Percentiles rank a stretch among this genome's conserved stretches.
phyloP scores from a whole-genome alignment of 495 filamentous ascomycete species.

The Cercophora sp. region DNA sequence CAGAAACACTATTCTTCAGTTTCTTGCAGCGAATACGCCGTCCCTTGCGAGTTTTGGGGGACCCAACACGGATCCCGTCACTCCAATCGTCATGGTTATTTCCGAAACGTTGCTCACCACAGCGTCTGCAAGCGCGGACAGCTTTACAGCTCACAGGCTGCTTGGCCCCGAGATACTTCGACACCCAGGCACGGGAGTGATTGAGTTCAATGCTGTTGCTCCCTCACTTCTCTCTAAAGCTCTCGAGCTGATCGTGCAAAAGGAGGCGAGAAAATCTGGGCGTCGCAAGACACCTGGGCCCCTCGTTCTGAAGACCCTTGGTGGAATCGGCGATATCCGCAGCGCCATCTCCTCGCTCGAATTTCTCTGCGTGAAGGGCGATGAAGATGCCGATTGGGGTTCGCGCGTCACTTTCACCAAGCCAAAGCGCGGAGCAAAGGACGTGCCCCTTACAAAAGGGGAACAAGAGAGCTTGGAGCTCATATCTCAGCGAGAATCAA shows the following conservation, averaged over 20 bases:
- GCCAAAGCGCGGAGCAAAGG: slow-evolving; percentile 53
- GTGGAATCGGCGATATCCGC: slow-evolving; percentile 84
- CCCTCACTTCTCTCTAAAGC: slow-evolving; percentile 83
- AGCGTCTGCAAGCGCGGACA: slow-evolving; percentile 72
- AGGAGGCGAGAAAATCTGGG: slow-evolving; percentile 70
- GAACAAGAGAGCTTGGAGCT: slow-evolving; percentile 69
- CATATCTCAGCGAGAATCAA: slow-evolving; percentile 80
- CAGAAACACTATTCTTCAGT: slow-evolving; percentile 67
- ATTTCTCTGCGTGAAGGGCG: slow-evolving; percentile 77
- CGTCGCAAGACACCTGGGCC: slow-evolving; percentile 65
- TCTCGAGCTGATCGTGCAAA: slow-evolving; percentile 70
- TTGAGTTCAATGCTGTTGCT: slow-evolving; percentile 91
- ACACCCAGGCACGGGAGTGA: slow-evolving; percentile 67
- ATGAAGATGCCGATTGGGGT: slow-evolving; percentile 63
- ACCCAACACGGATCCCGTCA: slow-evolving; percentile 40
- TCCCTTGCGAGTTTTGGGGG: slow-evolving; percentile 35
- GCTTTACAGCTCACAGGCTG: slow-evolving; percentile 82
- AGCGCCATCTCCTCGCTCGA: slow-evolving; percentile 87
- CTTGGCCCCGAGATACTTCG: slow-evolving; percentile 79
- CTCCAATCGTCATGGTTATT: slow-evolving; percentile 82
- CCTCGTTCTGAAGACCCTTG: slow-evolving; percentile 65
- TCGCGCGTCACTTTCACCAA: slow-evolving; percentile 59
- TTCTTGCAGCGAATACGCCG: slow-evolving; percentile 59
- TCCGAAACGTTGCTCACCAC: slow-evolving; percentile 81
- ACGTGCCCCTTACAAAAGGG: slow-evolving; percentile 58